These are phyloP conservation scores for Aspergillus indologenus DNA, from an alignment of 495 filamentous ascomycete species.

Conservation along the genomic window DNA sequence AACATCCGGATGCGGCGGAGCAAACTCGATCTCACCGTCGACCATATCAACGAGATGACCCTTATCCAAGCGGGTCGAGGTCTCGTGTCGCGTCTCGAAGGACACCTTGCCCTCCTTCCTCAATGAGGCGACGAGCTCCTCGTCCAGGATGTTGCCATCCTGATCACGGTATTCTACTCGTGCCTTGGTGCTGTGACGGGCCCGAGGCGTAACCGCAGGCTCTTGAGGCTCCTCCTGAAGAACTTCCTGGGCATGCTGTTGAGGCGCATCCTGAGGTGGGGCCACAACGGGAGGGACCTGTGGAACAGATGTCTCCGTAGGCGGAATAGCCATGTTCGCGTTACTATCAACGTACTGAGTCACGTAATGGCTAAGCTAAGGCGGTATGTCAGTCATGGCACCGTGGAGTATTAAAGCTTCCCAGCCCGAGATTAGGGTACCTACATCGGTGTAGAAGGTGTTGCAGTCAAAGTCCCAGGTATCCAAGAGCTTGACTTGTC, in stretches of 20 bases:
- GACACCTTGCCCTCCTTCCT: constrained; percentile 78
- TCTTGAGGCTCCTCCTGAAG: constrained; percentile 27
- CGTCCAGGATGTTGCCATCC: constrained; percentile 81
- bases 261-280: constrained; percentile 19
- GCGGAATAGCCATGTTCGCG: constrained; percentile 25
- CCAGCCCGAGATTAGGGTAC: constrained; percentile 41
- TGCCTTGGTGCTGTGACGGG: constrained; percentile 63
- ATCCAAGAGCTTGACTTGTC: constrained; percentile 77
- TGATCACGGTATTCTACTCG: constrained; percentile 94
- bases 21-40: constrained; percentile 55
- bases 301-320: constrained; percentile 21
- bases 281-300: constrained; percentile 18
- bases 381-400: constrained; percentile 27
- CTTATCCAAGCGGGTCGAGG: constrained; percentile 61
- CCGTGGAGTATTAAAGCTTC: constrained; percentile 20
- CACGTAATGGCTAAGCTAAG: constrained; percentile 43
- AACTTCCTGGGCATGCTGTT: constrained; percentile 16
- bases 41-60: constrained; percentile 56
- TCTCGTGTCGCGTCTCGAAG: constrained; percentile 93
- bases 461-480: constrained; percentile 98
- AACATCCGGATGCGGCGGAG: constrained; percentile 81
- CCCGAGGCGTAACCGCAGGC: constrained; percentile 41
- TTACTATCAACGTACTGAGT: constrained; percentile 26
- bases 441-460: constrained; percentile 83
- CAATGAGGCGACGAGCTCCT: constrained; percentile 77